Conservation (phyloP, 2,329 filamentous ascomycete genomes). For the Mycosphaerella sp. region DNA sequence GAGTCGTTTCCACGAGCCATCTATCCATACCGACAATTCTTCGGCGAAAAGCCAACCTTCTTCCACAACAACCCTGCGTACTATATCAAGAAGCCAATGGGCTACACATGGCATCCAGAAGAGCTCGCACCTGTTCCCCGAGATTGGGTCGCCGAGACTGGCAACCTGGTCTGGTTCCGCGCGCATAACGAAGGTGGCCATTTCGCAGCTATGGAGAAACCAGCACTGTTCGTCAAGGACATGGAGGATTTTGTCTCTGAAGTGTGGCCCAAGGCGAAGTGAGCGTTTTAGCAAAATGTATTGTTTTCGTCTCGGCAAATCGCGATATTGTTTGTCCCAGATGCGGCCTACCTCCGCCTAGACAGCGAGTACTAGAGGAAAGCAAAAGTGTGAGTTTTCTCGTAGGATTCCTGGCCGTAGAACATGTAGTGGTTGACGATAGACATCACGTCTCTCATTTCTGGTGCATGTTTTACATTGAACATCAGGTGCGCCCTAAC, state of each 20-base stretch:
- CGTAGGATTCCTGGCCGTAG: not conserved
- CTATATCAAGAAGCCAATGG: conserved; percentile 38
- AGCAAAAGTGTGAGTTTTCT: too few species aligned
- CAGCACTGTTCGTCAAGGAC: conserved; percentile 28
- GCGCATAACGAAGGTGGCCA: conserved; percentile 38
- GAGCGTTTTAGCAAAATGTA: not conserved
- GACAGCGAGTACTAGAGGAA: too few species aligned
- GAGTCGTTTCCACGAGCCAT: conserved; percentile 35
- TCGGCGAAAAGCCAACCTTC: conserved; percentile 19
- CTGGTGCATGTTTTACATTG: conserved; percentile 11
- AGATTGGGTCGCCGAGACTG: conserved; percentile 34
- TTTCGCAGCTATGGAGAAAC: conserved; percentile 35
- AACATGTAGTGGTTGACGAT: conserved; percentile 9
- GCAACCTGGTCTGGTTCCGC: conserved; percentile 37
- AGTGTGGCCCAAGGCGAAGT: conserved; percentile 25
- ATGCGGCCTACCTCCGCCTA: not conserved
- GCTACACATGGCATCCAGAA: conserved; percentile 41
- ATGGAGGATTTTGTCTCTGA: conserved; percentile 31
- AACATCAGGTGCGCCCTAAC: conserved; percentile 6
- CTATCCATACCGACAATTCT: conserved; percentile 45
- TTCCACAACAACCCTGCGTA: conserved; percentile 24
- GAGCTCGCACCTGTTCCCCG: conserved; percentile 38
- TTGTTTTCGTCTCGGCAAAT: not conserved
- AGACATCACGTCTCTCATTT: conserved; percentile 9
- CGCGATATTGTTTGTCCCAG: not conserved